These are phyloP conservation scores for Terfezia claveryi DNA, from an alignment of 495 filamentous ascomycete species.

Conservation along the genomic window DNA sequence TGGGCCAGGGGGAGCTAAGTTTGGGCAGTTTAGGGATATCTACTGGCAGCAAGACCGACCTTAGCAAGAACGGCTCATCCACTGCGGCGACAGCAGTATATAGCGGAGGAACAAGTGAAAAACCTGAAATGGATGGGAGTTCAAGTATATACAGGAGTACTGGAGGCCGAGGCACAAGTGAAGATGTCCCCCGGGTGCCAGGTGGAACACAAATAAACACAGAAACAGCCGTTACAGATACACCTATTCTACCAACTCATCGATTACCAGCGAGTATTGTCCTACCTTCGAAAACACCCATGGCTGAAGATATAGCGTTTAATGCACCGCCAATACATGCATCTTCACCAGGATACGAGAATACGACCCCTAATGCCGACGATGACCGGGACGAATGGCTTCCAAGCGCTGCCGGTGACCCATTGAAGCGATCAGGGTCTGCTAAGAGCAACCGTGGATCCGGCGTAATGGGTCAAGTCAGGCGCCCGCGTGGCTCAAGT, in stretches of 20 bases:
- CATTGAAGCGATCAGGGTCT: not conserved
- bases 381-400: not conserved
- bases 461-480: constrained; percentile 12
- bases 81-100: not conserved
- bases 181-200: not conserved
- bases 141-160: too few relatives aligned
- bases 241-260: not conserved
- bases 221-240: not conserved
- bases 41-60: not conserved
- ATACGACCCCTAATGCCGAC: constrained; percentile 10
- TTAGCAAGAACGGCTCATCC: constrained; percentile 1
- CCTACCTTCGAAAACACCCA: constrained; percentile 4
- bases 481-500: constrained; percentile 65
- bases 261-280: not conserved
- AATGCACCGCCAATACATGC: not conserved
- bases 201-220: not conserved
- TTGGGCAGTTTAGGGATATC: constrained; percentile 25
- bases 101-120: not conserved
- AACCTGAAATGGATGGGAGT: too few relatives aligned
- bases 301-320: constrained; percentile 16
- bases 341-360: constrained; percentile 3
- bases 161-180: not conserved
- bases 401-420: not conserved
- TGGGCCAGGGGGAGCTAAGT: constrained; percentile 73
- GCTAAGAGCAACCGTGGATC: not conserved